Base-by-base conservation (phyloP, 2,329 filamentous ascomycete genomes). In the Cladorrhinum sp. region DNA sequence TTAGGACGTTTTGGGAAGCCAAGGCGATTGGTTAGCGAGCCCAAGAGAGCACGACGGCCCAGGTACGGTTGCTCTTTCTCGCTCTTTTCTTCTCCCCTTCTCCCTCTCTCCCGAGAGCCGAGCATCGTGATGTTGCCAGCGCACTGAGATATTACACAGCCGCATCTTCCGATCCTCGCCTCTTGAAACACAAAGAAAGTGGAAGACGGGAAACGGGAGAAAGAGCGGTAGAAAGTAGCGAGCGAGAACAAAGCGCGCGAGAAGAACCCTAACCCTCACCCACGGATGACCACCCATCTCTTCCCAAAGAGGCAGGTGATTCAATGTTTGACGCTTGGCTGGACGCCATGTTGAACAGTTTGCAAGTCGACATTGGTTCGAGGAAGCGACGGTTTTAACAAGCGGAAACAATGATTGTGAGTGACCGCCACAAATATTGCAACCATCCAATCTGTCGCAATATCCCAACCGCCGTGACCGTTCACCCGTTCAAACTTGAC, bases 301-400 rank as follows among this genome's bases (percentile, higher is more conserved):
- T 49, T 20, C 46, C 46, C 3, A 24, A 49, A 21, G 6, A 21
- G 46, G 46, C 4, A 49, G 46, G 46, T 49, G 5, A 16, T 46
- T 46, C 14, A 21, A 8, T 2, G 18, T 46, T 24, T 7, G 6
- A n/a, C 6, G 49, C 49, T 51, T 51, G 49, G 49, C 49, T 21
- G 8, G 2, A 26, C 49, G 49, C 49, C 49, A 51, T 28, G 7
- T 12, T n/a, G 21, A 21, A 28, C 49, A 2, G 21, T 51, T 51
- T 24, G 24, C 4, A 26, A 10, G 21, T 2, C 21, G 21, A 14
- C 5, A 51, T 51, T 51, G 49, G 49, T 20, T 36, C 20, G 23
- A 51, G 26, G 20, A 51, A 51, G 49, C 49, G 49, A 51, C 49
- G 49, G 49, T 24, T 51, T 51, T 51, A 51, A 51, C 8, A 24